phyloP scores from a whole-genome alignment of 2,329 filamentous ascomycete species.

The Sarocladiaceae sp. region DNA sequence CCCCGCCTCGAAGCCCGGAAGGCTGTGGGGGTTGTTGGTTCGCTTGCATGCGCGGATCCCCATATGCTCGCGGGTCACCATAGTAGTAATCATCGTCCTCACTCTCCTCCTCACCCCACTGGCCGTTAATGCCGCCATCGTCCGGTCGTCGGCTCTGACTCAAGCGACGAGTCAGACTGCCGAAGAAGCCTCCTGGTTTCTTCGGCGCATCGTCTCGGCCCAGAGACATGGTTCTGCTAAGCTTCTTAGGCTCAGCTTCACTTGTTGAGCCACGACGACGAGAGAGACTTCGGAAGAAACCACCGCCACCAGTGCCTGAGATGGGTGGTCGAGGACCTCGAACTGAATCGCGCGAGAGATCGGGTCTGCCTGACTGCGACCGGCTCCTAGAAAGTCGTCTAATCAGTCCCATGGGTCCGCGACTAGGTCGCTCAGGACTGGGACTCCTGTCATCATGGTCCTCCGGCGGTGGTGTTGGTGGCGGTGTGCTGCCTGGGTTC shows the following conservation, averaged over 20 bases:
- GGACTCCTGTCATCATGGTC: constrained; percentile 31
- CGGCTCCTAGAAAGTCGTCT: constrained; percentile 38
- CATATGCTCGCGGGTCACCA: constrained; percentile 6
- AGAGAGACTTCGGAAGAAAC: constrained; percentile 30
- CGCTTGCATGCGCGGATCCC: background rate
- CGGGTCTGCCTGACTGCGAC: constrained; percentile 28
- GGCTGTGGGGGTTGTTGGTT: constrained; percentile 14
- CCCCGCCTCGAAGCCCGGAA: constrained; percentile 33
- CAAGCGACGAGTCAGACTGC: constrained; percentile 36
- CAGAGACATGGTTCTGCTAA: constrained; percentile 56
- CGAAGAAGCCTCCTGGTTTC: constrained; percentile 28
- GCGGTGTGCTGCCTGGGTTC: constrained; percentile 68
- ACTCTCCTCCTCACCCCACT: constrained; percentile 41
- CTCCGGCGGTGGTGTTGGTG: constrained; percentile 54
- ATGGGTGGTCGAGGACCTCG: constrained; percentile 43
- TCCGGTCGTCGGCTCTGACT: constrained; percentile 32
- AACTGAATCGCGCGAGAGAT: constrained; percentile 29
- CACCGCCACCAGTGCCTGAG: constrained; percentile 36
- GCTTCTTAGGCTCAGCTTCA: constrained; percentile 26
- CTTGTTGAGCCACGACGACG: constrained; percentile 16
- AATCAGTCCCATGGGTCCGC: constrained; percentile 23
- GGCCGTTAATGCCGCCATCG: constrained; percentile 50
- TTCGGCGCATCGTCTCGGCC: constrained; percentile 28
- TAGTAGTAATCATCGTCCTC: constrained; percentile 24
- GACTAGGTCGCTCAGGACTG: constrained; percentile 4